These are phyloP conservation scores for Tillandsia fasciculata DNA, from an alignment of 176 grass and related monocot species.

Conservation along the genomic window DNA sequence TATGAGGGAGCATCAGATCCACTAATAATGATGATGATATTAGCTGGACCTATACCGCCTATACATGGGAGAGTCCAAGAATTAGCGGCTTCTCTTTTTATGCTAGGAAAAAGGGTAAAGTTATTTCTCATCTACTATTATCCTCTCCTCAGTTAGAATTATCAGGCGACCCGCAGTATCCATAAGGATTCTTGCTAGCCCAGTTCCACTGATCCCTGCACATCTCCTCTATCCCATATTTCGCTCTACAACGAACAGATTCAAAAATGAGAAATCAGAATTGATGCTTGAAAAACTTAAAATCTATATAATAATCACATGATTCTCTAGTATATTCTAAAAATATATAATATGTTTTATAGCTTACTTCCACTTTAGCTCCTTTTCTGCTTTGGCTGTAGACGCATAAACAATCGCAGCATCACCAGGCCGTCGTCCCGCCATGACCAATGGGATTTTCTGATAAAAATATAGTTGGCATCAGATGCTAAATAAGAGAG, in stretches of 20 bases:
- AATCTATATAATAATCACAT: neutral
- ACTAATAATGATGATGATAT: neutral
- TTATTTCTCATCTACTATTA: neutral
- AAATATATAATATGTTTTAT: neutral
- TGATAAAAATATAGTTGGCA: constrained; percentile 1
- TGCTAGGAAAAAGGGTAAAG: neutral
- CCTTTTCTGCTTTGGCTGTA: constrained; percentile 61
- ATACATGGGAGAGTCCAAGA: neutral
- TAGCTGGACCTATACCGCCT: neutral
- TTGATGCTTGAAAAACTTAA: neutral
- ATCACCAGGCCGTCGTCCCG: constrained; percentile 64
- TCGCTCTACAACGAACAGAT: constrained; percentile 17
- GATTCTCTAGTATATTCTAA: neutral
- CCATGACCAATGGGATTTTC: constrained; percentile 65
- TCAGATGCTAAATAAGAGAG: neutral
- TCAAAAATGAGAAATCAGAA: neutral
- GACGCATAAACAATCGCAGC: constrained; percentile 63
- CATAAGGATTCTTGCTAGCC: constrained; percentile 32
- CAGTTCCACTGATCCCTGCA: constrained; percentile 41
- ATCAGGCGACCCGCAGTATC: constrained; percentile 11
- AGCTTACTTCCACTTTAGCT: constrained; percentile 80
- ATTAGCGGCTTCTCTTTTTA: neutral
- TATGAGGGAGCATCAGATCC: too few species aligned
- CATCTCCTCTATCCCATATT: constrained; percentile 35
- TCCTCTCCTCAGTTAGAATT: neutral